Conservation (phyloP, 2,329 filamentous ascomycete species). For the Cladosporium sp. region DNA sequence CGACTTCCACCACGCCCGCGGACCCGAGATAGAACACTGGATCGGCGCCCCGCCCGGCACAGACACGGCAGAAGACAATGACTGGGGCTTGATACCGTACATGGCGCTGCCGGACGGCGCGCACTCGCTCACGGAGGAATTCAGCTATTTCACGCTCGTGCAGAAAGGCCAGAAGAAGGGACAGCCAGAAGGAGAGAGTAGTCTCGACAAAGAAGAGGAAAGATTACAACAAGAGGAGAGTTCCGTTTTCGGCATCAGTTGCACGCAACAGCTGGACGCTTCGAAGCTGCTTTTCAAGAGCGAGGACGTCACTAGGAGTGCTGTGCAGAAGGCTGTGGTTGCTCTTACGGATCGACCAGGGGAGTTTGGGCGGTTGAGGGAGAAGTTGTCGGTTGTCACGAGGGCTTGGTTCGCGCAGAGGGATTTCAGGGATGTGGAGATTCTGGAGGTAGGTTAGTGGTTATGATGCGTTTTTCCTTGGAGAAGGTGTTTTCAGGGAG, state of each 20-base stretch:
- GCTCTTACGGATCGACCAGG: conserved; percentile 89
- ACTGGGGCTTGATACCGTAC: conserved; percentile 89
- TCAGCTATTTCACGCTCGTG: conserved; percentile 90
- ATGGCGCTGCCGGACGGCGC: conserved; percentile 96
- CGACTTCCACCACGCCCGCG: conserved; percentile 55
- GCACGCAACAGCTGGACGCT: conserved; percentile 85
- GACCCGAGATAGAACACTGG: conserved; percentile 91
- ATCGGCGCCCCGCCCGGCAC: conserved; percentile 69
- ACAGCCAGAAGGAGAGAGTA: too few relatives aligned
- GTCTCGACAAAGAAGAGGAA: conserved; percentile 15
- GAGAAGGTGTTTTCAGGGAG: neutral
- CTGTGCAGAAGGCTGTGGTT: conserved; percentile 96
- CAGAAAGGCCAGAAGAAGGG: conserved; percentile 34
- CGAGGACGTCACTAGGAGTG: conserved; percentile 89
- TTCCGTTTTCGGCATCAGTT: conserved; percentile 87
- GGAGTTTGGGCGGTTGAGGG: conserved; percentile 82
- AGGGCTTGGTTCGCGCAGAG: conserved; percentile 94
- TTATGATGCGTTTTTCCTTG: neutral
- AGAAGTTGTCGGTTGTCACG: conserved; percentile 85
- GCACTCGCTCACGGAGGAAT: conserved; percentile 91
- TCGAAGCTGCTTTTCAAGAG: conserved; percentile 72
- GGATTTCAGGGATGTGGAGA: conserved; percentile 90
- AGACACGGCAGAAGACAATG: conserved; percentile 80
- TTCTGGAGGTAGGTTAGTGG: conserved; percentile 56
- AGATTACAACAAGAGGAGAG: too few relatives aligned